Conservation (phyloP, 805 yeast genomes). For the Maudiozyma bulderi region DNA sequence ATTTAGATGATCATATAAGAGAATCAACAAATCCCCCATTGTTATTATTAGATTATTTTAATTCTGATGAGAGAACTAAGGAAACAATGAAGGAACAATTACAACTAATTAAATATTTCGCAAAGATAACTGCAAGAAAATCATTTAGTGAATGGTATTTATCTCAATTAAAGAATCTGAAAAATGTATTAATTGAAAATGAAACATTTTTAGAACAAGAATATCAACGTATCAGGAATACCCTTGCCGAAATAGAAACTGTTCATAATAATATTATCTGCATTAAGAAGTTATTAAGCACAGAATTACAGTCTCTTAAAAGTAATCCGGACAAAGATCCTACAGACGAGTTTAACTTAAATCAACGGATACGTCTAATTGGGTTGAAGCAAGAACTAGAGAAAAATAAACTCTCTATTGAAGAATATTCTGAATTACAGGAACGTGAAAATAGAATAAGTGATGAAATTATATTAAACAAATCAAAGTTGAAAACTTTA, state of each 20-base stretch:
- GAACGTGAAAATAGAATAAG: slow-evolving; percentile 2
- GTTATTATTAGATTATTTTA: slow-evolving; percentile 40
- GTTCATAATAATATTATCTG: slow-evolving; percentile 8
- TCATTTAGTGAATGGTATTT: slow-evolving; percentile 59
- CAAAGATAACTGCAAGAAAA: slow-evolving; percentile 43
- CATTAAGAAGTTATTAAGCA: slow-evolving; percentile 11
- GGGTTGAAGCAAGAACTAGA: slow-evolving; percentile 11
- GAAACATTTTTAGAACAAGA: slow-evolving; percentile 18
- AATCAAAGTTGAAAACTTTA: not conserved
- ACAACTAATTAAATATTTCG: slow-evolving; percentile 39
- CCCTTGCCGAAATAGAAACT: slow-evolving; percentile 6
- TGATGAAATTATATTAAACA: slow-evolving; percentile 1
- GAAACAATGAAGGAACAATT: slow-evolving; percentile 39
- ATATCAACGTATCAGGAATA: slow-evolving; percentile 11
- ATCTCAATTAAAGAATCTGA: slow-evolving; percentile 39
- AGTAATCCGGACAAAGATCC: slow-evolving; percentile 9
- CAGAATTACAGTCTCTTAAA: slow-evolving; percentile 15
- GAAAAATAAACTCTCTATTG: slow-evolving; percentile 6
- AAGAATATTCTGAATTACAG: slow-evolving; percentile 4
- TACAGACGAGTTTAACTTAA: slow-evolving; percentile 6
- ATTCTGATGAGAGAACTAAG: slow-evolving; percentile 31
- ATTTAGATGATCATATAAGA: slow-evolving; percentile 37
- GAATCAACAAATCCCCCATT: slow-evolving; percentile 50
- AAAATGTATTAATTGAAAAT: slow-evolving; percentile 26
- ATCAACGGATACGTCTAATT: slow-evolving; percentile 11